Evolutionary conservation across 139 green algal species (phyloP).

Genomic region (Pycnococcus provasolii): DNA sequence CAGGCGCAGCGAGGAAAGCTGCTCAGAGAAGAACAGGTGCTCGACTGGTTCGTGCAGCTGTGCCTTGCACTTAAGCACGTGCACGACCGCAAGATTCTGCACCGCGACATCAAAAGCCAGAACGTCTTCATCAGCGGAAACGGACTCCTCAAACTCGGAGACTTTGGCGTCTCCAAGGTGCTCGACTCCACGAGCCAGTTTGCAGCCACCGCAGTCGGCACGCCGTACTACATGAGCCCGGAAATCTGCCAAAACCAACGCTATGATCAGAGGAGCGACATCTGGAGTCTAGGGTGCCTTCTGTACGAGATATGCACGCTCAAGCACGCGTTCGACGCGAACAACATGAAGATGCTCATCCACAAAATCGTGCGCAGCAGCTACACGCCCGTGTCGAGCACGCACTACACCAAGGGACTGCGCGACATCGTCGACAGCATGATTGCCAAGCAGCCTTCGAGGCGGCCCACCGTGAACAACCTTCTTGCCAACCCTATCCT

Average conservation of each 20-base stretch:
- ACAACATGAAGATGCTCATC: conserved; percentile 16
- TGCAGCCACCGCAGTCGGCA: conserved; percentile 43
- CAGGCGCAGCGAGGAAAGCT: conserved; percentile 37
- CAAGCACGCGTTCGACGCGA: conserved; percentile 56
- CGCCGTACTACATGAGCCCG: conserved; percentile 62
- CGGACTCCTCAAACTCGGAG: conserved; percentile 56
- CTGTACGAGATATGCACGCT: conserved; percentile 61
- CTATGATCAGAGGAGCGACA: conserved; percentile 59
- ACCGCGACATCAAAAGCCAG: conserved; percentile 43
- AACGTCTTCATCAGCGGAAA: conserved; percentile 59
- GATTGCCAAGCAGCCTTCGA: conserved; percentile 37
- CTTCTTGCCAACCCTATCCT: conserved; percentile 40
- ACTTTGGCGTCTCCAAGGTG: conserved; percentile 56
- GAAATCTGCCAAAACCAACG: conserved; percentile 57
- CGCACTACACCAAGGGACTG: conserved; percentile 32
- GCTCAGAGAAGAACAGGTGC: conserved; percentile 49
- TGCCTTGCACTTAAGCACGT: conserved; percentile 73
- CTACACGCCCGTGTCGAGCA: conserved; percentile 18
- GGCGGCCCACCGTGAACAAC: conserved; percentile 49
- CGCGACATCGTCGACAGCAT: conserved; percentile 44
- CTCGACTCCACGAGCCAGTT: background rate
- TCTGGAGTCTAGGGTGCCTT: conserved; percentile 58
- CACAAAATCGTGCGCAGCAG: conserved; percentile 24
- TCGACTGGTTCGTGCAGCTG: conserved; percentile 76
- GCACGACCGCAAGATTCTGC: conserved; percentile 65